Evolutionary conservation across 2,329 filamentous ascomycete species (phyloP).

Genomic region (Colletotrichum sp.): DNA sequence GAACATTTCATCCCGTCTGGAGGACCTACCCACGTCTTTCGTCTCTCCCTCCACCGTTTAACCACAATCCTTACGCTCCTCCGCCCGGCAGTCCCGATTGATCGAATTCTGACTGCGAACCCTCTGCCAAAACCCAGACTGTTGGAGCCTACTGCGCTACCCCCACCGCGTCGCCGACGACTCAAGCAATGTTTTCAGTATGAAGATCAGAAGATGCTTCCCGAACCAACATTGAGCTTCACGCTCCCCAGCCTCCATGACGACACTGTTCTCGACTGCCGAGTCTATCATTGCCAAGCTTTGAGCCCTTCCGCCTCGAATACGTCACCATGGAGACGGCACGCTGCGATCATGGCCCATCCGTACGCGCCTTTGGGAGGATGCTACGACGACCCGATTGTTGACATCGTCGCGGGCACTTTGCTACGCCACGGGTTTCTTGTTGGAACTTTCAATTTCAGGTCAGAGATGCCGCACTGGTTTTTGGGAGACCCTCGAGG

Average conservation of each 20-base stretch:
- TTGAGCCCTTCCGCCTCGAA: slow-evolving; percentile 36
- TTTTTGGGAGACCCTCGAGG: neutral
- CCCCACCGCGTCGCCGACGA: neutral
- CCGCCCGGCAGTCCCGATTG: neutral
- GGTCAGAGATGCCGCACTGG: slow-evolving; percentile 54
- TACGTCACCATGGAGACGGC: slow-evolving; percentile 47
- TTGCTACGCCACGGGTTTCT: slow-evolving; percentile 75
- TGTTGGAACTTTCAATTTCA: slow-evolving; percentile 91
- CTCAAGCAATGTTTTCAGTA: slow-evolving; percentile 14
- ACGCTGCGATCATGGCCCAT: slow-evolving; percentile 77
- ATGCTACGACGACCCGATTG: slow-evolving; percentile 80
- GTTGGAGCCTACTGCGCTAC: neutral
- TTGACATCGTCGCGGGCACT: slow-evolving; percentile 68
- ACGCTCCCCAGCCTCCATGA: slow-evolving; percentile 87
- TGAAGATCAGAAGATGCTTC: slow-evolving; percentile 50
- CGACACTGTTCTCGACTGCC: slow-evolving; percentile 75
- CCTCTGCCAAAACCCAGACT: neutral
- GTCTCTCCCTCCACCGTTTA: neutral
- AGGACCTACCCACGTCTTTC: neutral
- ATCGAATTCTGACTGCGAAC: neutral
- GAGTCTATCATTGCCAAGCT: slow-evolving; percentile 75
- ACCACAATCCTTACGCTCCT: neutral
- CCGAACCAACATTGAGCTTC: slow-evolving; percentile 67
- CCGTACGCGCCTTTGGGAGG: slow-evolving; percentile 91
- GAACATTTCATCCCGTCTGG: neutral